Evolutionary conservation across 495 filamentous ascomycete species (phyloP).

Genomic region (Talaromyces borbonicus): DNA sequence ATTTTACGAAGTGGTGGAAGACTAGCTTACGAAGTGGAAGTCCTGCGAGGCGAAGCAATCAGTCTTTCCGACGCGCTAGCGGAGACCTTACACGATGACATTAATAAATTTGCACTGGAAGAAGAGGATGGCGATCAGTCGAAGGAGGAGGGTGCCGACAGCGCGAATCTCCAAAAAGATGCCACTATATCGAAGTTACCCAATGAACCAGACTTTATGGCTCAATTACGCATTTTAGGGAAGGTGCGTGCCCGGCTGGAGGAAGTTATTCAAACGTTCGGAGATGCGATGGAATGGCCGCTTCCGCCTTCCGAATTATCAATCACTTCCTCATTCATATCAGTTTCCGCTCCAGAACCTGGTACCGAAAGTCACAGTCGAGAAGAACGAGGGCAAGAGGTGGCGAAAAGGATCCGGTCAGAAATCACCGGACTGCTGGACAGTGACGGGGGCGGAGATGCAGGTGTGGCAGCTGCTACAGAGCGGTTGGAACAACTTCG

Average conservation of each 20-base stretch:
- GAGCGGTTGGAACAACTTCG: constrained; percentile 63
- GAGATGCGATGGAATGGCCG: constrained; percentile 87
- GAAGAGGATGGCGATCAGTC: constrained; percentile 17
- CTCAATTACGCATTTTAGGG: constrained; percentile 69
- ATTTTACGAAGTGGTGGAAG: constrained; percentile 79
- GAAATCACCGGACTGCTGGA: constrained; percentile 64
- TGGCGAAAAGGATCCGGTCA: constrained; percentile 53
- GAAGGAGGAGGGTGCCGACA: constrained; percentile 1
- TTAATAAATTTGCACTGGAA: constrained; percentile 56
- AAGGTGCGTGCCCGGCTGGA: constrained; percentile 75
- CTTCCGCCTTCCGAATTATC: constrained; percentile 72
- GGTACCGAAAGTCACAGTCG: constrained; percentile 50
- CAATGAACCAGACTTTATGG: constrained; percentile 59
- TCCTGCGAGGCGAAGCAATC: constrained; percentile 77
- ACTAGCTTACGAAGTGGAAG: constrained; percentile 89
- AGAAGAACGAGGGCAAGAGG: constrained; percentile 71
- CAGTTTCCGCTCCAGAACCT: constrained; percentile 67
- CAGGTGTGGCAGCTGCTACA: constrained; percentile 54
- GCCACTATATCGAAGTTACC: constrained; percentile 1
- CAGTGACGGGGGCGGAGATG: constrained; percentile 28
- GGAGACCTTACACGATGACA: constrained; percentile 57
- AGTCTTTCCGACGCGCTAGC: constrained; percentile 66
- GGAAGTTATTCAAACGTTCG: constrained; percentile 78
- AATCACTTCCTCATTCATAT: constrained; percentile 64
- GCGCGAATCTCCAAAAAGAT: constrained; percentile 4